A percentile compares a stretch with the other conserved stretches of the same genome.
phyloP scores from a whole-genome alignment of 1,284 basidiomycete genomes.

The Trametes sp. region DNA sequence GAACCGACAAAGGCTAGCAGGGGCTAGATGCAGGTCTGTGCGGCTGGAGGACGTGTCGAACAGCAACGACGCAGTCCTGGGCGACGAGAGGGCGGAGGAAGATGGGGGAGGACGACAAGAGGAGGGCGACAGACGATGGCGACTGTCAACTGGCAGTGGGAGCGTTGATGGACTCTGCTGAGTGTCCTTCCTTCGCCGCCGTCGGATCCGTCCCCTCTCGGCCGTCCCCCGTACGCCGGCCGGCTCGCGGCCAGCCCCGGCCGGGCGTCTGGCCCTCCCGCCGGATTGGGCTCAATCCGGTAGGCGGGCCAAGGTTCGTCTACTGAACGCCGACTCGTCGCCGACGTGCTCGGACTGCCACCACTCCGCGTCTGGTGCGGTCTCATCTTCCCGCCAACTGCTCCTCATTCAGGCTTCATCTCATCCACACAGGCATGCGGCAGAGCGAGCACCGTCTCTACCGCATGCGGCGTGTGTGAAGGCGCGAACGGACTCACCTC shows the following conservation, averaged over 20 bases:
- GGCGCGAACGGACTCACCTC: neutral
- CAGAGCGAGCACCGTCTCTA: neutral
- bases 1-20: constrained; percentile 30
- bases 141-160: constrained; percentile 34
- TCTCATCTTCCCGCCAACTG: constrained; percentile 3
- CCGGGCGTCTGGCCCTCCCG: constrained; percentile 2
- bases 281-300: neutral
- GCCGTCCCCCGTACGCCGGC: too few species aligned
- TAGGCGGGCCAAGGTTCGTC: neutral
- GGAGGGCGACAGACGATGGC: constrained; percentile 33
- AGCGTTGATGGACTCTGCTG: constrained; percentile 32
- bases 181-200: constrained; percentile 11
- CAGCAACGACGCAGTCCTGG: constrained; percentile 15
- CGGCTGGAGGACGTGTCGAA: constrained; percentile 14
- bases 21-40: constrained; percentile 22
- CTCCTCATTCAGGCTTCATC: neutral
- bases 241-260: constrained; percentile 12
- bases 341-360: neutral
- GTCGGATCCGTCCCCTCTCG: constrained; percentile 32
- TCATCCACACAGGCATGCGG: neutral
- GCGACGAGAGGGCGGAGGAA: constrained; percentile 22
- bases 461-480: neutral
- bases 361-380: too few species aligned
- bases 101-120: constrained; percentile 29
- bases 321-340: constrained; percentile 19